Conservation (phyloP, 2,329 filamentous ascomycete genomes). For the Mariannaea sp. region DNA sequence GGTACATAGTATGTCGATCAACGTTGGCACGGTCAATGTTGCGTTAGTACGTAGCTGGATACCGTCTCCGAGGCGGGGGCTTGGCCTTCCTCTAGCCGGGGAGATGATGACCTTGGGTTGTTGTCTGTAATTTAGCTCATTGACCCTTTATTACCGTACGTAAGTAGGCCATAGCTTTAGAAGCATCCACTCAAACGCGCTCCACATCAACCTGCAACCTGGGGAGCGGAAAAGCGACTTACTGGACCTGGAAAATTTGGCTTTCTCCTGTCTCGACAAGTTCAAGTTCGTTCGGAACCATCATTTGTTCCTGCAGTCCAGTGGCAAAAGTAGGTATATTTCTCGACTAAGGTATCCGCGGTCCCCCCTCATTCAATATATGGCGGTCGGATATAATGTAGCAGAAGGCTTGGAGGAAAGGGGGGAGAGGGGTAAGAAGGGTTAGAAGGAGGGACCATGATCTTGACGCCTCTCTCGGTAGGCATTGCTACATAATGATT, state of each 20-base stretch:
- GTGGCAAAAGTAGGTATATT: no score
- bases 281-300: no score
- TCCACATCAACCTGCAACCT: no score
- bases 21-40: background rate
- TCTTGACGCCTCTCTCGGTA: slow-evolving; percentile 11
- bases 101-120: slow-evolving; percentile 16
- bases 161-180: no score
- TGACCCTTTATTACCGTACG: slow-evolving; percentile 7
- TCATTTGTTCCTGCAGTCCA: no score
- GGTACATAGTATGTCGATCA: background rate
- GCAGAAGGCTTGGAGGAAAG: no score
- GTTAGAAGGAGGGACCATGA: no score
- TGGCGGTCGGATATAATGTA: no score
- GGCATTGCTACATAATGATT: no score
- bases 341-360: no score
- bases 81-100: background rate
- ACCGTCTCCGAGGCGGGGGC: slow-evolving; percentile 4
- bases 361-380: no score
- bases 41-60: slow-evolving; percentile 14
- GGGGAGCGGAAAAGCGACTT: slow-evolving; percentile 13
- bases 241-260: background rate
- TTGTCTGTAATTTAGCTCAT: slow-evolving; percentile 12
- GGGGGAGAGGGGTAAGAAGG: no score
- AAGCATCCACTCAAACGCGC: slow-evolving; percentile 14
- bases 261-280: background rate